These are phyloP conservation scores for Raphanus hybrid DNA, from an alignment of 441 rosid species.

Conservation along the genomic window DNA sequence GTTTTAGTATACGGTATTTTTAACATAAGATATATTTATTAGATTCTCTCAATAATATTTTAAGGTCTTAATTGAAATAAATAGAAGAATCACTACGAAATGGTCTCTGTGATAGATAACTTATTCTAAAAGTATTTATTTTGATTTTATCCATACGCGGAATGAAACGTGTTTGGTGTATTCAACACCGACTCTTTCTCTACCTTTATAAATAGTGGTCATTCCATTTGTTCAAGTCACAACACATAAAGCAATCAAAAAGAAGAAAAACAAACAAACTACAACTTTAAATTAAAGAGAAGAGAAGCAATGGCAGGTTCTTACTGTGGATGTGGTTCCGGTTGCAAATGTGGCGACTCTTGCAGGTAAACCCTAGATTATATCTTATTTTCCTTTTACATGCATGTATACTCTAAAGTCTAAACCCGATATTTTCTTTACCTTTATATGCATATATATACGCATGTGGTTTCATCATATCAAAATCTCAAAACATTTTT, in stretches of 20 bases:
- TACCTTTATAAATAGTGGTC: constrained; percentile 46
- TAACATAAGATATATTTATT: no score
- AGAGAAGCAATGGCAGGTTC: constrained; percentile 37
- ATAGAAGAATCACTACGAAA: background rate
- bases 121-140: background rate
- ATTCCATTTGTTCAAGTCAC: constrained; percentile 18
- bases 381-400: background rate
- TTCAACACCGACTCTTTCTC: constrained; percentile 7
- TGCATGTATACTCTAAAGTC: background rate
- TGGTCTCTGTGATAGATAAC: constrained; percentile 8
- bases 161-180: constrained; percentile 59
- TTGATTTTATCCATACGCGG: background rate
- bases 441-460: no score
- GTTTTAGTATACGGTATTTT: no score
- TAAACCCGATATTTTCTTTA: background rate
- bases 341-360: constrained; percentile 64
- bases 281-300: constrained; percentile 15
- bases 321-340: constrained; percentile 69
- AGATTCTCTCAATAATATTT: background rate
- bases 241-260: constrained; percentile 1
- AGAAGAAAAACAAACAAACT: constrained; percentile 3
- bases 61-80: background rate
- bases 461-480: constrained; percentile 6
- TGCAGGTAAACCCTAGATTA: constrained; percentile 44
- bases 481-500: background rate